Conservation (phyloP, 23 red algal species). For the Agarophyton chilense region DNA sequence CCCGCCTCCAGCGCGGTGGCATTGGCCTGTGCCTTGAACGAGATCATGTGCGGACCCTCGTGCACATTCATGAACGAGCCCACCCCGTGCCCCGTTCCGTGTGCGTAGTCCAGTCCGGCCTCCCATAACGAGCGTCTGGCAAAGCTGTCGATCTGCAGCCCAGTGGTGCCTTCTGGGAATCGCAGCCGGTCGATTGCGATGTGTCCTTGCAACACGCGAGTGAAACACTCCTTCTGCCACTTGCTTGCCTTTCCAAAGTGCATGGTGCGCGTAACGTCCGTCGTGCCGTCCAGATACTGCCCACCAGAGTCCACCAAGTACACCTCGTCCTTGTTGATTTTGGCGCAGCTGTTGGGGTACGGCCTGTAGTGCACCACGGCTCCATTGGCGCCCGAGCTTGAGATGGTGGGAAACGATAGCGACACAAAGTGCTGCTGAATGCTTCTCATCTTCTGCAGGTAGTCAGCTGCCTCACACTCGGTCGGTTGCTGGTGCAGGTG, state of each 20-base stretch:
- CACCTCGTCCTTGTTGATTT: conserved; percentile 59
- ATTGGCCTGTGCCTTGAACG: conserved; percentile 69
- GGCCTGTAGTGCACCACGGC: conserved; percentile 96
- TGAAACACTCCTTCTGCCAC: conserved; percentile 91
- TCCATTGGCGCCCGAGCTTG: conserved; percentile 81
- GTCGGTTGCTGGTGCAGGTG: conserved; percentile 3
- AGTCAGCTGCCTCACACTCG: conserved; percentile 78
- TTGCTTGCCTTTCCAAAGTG: conserved; percentile 81
- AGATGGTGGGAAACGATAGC: conserved; percentile 92
- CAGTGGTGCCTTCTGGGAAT: conserved; percentile 91
- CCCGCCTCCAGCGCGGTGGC: conserved; percentile 80
- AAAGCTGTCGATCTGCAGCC: conserved; percentile 86
- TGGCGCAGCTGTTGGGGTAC: conserved; percentile 31
- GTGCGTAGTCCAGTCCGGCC: conserved; percentile 91
- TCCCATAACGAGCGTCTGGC: conserved; percentile 87
- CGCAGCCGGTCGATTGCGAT: conserved; percentile 85
- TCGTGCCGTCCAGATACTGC: conserved; percentile 97
- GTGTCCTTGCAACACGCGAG: conserved; percentile 92
- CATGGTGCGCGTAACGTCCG: conserved; percentile 95
- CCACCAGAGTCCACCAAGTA: conserved; percentile 95
- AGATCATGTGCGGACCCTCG: conserved; percentile 95
- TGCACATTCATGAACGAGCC: conserved; percentile 94
- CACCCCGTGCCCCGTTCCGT: conserved; percentile 99
- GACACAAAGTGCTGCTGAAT: conserved; percentile 77
- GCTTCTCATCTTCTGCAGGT: conserved; percentile 71